A percentile compares a stretch with the other conserved stretches of the same genome.
Conservation (phyloP, 202 grass and related monocot species). For the Cymbopogon flexuosus region DNA sequence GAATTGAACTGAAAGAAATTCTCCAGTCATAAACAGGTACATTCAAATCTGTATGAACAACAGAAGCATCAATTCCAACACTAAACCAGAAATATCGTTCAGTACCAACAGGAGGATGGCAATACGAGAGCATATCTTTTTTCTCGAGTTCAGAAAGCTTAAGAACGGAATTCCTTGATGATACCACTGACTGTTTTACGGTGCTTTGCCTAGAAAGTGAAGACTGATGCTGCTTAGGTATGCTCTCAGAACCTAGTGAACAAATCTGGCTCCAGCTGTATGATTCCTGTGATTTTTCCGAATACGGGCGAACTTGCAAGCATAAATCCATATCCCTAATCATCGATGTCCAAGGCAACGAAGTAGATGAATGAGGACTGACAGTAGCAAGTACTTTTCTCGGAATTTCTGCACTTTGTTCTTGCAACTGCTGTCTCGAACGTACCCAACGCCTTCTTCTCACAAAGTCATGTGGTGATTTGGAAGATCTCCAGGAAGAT, state of each 20-base stretch:
- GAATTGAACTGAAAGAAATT: conserved; percentile 85
- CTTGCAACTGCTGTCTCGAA: conserved; percentile 51
- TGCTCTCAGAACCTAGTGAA: conserved; percentile 51
- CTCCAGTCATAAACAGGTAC: conserved; percentile 83
- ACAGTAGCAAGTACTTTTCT: conserved; percentile 78
- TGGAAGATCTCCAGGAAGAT: conserved; percentile 70
- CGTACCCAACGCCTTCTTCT: conserved; percentile 86
- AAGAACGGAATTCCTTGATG: conserved; percentile 54
- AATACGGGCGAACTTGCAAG: conserved; percentile 82
- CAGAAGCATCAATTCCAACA: conserved; percentile 75
- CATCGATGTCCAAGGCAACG: conserved; percentile 75
- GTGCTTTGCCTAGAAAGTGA: conserved; percentile 54
- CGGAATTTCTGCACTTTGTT: conserved; percentile 41
- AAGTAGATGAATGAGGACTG: conserved; percentile 57
- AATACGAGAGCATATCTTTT: conserved; percentile 78
- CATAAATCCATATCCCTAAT: conserved; percentile 65
- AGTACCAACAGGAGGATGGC: conserved; percentile 36
- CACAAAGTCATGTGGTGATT: conserved; percentile 64
- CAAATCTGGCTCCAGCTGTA: conserved; percentile 83
- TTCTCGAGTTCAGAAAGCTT: conserved; percentile 85
- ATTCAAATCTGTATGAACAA: conserved; percentile 91
- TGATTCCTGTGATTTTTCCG: conserved; percentile 53
- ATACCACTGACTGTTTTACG: conserved; percentile 41
- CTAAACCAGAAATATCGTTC: conserved; percentile 82
- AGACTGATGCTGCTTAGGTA: conserved; percentile 55